phyloP scores from a whole-genome alignment of 805 yeast species.

The Kodamaea hsintzibuensis region DNA sequence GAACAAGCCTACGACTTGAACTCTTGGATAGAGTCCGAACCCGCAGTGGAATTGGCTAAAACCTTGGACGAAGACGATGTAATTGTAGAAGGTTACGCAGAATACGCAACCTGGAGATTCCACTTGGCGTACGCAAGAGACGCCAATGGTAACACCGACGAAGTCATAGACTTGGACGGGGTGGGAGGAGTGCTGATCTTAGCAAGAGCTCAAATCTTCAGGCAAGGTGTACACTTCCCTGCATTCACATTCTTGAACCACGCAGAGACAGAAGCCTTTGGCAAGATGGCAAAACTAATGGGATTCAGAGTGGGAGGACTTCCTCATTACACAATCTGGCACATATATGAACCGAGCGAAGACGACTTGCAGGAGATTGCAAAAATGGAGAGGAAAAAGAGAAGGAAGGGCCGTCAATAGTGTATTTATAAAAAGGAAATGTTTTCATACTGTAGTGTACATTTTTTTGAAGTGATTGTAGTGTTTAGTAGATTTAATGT shows the following conservation, averaged over 20 bases:
- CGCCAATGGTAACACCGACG: constrained; percentile 57
- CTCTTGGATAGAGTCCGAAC: constrained; percentile 91
- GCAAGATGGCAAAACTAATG: constrained; percentile 75
- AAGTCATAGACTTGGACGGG: constrained; percentile 75
- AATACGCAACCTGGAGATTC: constrained; percentile 82
- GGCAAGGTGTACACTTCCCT: constrained; percentile 82
- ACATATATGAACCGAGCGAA: constrained; percentile 85
- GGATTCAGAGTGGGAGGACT: constrained; percentile 84
- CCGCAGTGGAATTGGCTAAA: constrained; percentile 67
- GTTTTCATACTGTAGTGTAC: background rate
- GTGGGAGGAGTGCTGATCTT: constrained; percentile 85
- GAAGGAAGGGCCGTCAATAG: constrained; percentile 33
- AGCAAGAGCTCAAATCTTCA: constrained; percentile 70
- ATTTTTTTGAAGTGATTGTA: no score
- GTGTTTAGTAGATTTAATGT: no score
- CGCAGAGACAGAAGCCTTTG: constrained; percentile 88
- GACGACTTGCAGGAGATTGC: constrained; percentile 76
- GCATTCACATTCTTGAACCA: constrained; percentile 83
- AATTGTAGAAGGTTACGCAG: constrained; percentile 86
- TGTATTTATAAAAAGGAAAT: background rate
- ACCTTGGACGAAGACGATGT: constrained; percentile 76
- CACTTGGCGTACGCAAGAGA: constrained; percentile 76
- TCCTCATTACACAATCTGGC: constrained; percentile 95
- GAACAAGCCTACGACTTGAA: constrained; percentile 91
- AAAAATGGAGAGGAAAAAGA: constrained; percentile 62